Conservation (phyloP, 2,329 filamentous ascomycete species). For the Alternaria consortialis region DNA sequence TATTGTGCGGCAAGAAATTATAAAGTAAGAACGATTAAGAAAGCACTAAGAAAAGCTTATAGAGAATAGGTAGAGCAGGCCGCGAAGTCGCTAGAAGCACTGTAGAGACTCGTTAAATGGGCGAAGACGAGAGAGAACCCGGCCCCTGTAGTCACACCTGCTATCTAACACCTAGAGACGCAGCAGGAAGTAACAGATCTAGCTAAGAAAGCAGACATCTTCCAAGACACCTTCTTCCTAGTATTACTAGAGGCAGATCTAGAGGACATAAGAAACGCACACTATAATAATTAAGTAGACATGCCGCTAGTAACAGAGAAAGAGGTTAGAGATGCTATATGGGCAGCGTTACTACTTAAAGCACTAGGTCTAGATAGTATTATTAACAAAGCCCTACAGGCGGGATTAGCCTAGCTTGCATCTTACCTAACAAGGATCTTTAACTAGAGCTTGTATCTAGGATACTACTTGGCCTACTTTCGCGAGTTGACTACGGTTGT, state of each 20-base stretch:
- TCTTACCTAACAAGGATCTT: conserved; percentile 21
- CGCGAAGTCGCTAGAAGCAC: conserved; percentile 23
- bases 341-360: conserved; percentile 29
- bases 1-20: conserved; percentile 29
- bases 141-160: conserved; percentile 10
- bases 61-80: conserved; percentile 34
- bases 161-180: conserved; percentile 21
- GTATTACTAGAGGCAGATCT: conserved; percentile 22
- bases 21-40: conserved; percentile 34
- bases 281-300: conserved; percentile 27
- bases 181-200: conserved; percentile 13
- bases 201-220: conserved; percentile 21
- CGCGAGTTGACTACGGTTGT: conserved; percentile 31
- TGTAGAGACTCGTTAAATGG: conserved; percentile 39
- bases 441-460: conserved; percentile 24
- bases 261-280: conserved; percentile 22
- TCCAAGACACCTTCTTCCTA: conserved; percentile 30
- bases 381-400: conserved; percentile 21
- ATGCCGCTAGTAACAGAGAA: conserved; percentile 26
- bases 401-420: conserved; percentile 6
- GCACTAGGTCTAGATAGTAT: conserved; percentile 33
- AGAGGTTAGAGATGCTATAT: conserved; percentile 31
- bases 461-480: conserved; percentile 21
- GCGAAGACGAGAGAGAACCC: conserved; percentile 29
- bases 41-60: conserved; percentile 25